phyloP scores from a whole-genome alignment of 805 yeast genomes.

The Metschnikowia rubicola region DNA sequence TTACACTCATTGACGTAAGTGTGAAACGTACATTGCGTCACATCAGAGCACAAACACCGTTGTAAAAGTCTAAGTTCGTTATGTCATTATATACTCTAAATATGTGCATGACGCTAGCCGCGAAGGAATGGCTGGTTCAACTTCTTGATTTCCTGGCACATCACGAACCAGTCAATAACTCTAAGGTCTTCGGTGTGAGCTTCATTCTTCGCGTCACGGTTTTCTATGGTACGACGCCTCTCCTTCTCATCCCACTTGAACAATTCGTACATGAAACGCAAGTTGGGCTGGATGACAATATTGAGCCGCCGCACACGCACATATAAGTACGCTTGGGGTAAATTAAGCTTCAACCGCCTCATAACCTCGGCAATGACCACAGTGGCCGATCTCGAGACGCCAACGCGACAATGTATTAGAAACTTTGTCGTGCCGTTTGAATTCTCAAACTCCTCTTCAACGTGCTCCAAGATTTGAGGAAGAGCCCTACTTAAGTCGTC shows the following conservation, averaged over 20 bases:
- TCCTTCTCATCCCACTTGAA: constrained; percentile 39
- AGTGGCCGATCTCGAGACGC: constrained; percentile 92
- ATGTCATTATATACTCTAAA: too few species aligned
- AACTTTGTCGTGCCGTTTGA: constrained; percentile 21
- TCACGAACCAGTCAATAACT: constrained; percentile 82
- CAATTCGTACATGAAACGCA: constrained; percentile 87
- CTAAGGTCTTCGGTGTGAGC: constrained; percentile 30
- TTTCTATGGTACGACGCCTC: constrained; percentile 1
- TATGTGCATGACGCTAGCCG: not conserved
- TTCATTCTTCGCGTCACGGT: not conserved
- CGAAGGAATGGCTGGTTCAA: constrained; percentile 55
- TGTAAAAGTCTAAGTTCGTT: too few species aligned
- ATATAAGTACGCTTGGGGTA: constrained; percentile 78
- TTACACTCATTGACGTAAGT: too few species aligned
- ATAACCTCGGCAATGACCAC: constrained; percentile 94
- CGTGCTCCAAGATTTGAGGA: constrained; percentile 60
- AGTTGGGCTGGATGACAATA: constrained; percentile 90
- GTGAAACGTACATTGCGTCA: too few species aligned
- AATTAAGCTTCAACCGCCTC: constrained; percentile 62
- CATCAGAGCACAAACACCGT: too few species aligned
- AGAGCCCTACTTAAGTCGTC: constrained; percentile 67
- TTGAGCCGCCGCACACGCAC: constrained; percentile 89
- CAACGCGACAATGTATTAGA: constrained; percentile 91
- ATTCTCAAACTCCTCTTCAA: constrained; percentile 39
- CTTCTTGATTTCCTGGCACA: constrained; percentile 78